These are phyloP conservation scores for Xylaria sp. DNA, from an alignment of 2,329 filamentous ascomycete species.

Conservation along the genomic window DNA sequence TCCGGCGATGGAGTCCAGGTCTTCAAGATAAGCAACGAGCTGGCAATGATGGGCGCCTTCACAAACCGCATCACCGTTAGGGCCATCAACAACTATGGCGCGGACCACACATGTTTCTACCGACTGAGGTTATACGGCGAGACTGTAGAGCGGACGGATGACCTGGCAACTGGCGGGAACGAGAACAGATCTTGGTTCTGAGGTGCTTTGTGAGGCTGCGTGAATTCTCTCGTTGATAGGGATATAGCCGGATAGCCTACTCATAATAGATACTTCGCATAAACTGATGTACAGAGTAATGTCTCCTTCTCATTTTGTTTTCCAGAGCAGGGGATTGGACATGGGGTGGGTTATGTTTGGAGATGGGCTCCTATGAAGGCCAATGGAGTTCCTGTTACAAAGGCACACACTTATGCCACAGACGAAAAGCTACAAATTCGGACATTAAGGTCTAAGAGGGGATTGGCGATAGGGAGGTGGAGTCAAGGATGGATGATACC, in stretches of 20 bases:
- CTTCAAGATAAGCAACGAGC: constrained; percentile 62
- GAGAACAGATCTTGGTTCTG: neutral
- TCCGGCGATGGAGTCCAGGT: constrained; percentile 61
- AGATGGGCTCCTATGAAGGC: constrained; percentile 17
- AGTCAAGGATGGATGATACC: constrained; percentile 41
- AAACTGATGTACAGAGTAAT: constrained; percentile 10
- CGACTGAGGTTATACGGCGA: constrained; percentile 68
- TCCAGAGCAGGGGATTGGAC: neutral
- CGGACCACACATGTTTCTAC: constrained; percentile 73
- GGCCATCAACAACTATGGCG: constrained; percentile 68
- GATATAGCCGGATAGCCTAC: neutral
- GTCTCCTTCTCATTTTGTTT: neutral
- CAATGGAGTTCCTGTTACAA: constrained; percentile 8
- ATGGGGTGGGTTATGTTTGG: constrained; percentile 3
- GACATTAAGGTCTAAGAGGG: neutral
- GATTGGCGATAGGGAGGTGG: constrained; percentile 15
- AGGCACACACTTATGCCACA: constrained; percentile 1
- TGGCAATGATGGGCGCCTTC: constrained; percentile 58
- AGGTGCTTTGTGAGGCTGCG: neutral
- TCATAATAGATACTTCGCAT: neutral
- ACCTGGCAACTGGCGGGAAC: neutral
- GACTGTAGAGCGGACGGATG: constrained; percentile 38
- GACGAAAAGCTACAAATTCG: neutral
- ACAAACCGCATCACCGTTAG: constrained; percentile 66
- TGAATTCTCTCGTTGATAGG: neutral